Evolutionary conservation across 73 alveolate species (phyloP).

Genomic region (Paramecium biaurelia): DNA sequence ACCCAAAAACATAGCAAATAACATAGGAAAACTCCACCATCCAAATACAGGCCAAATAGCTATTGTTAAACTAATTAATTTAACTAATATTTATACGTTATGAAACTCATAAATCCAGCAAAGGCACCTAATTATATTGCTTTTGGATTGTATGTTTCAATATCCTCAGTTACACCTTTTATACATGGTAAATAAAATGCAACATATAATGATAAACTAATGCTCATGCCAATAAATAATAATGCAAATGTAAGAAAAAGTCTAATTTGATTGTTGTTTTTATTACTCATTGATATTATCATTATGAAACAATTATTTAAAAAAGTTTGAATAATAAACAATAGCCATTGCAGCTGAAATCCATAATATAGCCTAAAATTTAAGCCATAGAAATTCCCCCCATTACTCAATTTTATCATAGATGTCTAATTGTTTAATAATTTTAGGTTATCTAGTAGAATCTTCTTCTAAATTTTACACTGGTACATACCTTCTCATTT

Average conservation of each 20-base stretch:
- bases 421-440: background rate
- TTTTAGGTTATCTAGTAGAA: background rate
- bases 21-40: conserved; percentile 56
- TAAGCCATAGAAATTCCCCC: conserved; percentile 41
- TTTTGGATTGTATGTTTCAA: conserved; percentile 33
- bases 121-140: conserved; percentile 44
- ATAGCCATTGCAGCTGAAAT: background rate
- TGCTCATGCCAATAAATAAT: conserved; percentile 22
- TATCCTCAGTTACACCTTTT: background rate
- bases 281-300: conserved; percentile 18
- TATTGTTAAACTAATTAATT: background rate
- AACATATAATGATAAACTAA: background rate
- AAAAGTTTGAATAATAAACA: conserved; percentile 16
- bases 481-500: conserved; percentile 15
- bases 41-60: conserved; percentile 67
- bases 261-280: background rate
- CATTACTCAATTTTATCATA: conserved; percentile 30
- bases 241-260: conserved; percentile 23
- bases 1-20: conserved; percentile 57
- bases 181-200: background rate
- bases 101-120: conserved; percentile 38
- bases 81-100: background rate
- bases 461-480: background rate
- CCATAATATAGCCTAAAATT: conserved; percentile 15
- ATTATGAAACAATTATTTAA: conserved; percentile 26